Evolutionary conservation across 176 grass and related monocot genomes (phyloP), one percentile per base, ranked within the genome.

Genomic region (Oryza coarctata): DNA sequence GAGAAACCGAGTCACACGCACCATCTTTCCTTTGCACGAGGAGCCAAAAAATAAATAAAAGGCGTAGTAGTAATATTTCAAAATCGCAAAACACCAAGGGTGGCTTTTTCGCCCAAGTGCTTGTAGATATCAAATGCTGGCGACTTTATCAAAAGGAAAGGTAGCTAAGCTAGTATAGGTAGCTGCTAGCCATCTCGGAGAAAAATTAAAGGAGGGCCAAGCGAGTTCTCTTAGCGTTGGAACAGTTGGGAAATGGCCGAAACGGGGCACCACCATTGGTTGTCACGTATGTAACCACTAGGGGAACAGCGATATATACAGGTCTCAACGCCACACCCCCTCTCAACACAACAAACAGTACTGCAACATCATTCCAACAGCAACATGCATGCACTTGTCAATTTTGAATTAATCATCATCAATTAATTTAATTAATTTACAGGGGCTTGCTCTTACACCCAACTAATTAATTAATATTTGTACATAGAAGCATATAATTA

Each of bases 221-320:
- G 75, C 69, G 71, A 81, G 71, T 77, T 85, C 4, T 26, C 41
- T 28, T 58, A 58, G 52, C 52, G 22, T 60, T 82, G 41, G 57
- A 72, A 76, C 65, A 27, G 75, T 12, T 89, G 61, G 44, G 44
- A 68, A 30, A 76, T 60, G 78, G 31, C 72, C 32, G 47, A 15
- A 61, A 44, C 44, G 82, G 73, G 65, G 55, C 76, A 63, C 75
- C 45, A 57, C 79, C 70, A 76, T 80, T 89, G 87, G 70, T 43
- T 68, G 79, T 76, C 78, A 72, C 66, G 73, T 12, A 39, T 86
- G 67, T 71, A 89, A 79, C 88, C 84, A 86, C 83, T 69, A 14
- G 68, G 88, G 88, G 88, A 82, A 83, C 88, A 90, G 66, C 72
- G 44, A 67, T 65, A 86, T 52, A 52, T 52, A 52, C 60, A 86